These are phyloP conservation scores for Leptographium flavum DNA, from an alignment of 2,329 filamentous ascomycete species.

Conservation along the genomic window DNA sequence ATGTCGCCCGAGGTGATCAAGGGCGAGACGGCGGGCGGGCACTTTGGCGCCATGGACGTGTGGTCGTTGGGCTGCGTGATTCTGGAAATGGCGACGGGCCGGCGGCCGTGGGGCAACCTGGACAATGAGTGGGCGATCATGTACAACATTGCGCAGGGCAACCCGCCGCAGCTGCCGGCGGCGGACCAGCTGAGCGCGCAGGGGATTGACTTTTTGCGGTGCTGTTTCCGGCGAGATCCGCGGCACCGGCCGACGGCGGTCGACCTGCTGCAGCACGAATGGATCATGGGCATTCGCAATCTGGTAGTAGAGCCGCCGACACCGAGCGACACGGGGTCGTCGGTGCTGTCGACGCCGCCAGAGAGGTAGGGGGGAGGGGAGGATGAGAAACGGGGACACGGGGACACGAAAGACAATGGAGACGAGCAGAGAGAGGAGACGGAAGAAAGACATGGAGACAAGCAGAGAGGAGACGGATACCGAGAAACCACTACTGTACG, in stretches of 20 bases:
- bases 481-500: too few species aligned
- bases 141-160: slow-evolving; percentile 98
- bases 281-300: slow-evolving; percentile 56
- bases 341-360: slow-evolving; percentile 19
- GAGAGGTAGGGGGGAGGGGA: neutral
- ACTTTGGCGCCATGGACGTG: slow-evolving; percentile 79
- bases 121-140: slow-evolving; percentile 99
- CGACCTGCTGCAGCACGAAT: slow-evolving; percentile 86
- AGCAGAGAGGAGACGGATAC: too few species aligned
- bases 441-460: too few species aligned
- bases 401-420: neutral
- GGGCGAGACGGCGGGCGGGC: slow-evolving; percentile 63
- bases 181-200: slow-evolving; percentile 69
- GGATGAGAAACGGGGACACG: neutral
- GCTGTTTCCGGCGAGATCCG: slow-evolving; percentile 79
- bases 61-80: slow-evolving; percentile 97
- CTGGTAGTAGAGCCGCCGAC: slow-evolving; percentile 51
- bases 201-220: slow-evolving; percentile 77
- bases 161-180: slow-evolving; percentile 72
- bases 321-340: slow-evolving; percentile 40
- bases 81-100: slow-evolving; percentile 91
- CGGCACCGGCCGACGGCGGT: slow-evolving; percentile 65
- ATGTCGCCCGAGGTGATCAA: slow-evolving; percentile 99
- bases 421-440: neutral
- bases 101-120: slow-evolving; percentile 84